Base-by-base conservation (phyloP, 495 filamentous ascomycete genomes). In the Amphirosellinia nigrospora region DNA sequence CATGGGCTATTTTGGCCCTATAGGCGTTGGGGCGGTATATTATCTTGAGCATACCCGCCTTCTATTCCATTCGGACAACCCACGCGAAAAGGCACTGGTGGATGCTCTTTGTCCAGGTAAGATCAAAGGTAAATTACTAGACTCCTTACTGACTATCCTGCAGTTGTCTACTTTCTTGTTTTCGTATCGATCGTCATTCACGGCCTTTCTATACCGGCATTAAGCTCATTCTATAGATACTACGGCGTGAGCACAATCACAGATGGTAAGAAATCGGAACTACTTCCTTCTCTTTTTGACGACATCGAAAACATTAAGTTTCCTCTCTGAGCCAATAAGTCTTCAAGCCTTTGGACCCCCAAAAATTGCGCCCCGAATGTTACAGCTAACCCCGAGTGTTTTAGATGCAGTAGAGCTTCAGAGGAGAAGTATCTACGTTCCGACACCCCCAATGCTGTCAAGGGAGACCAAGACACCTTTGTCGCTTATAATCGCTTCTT, bases 1-100 rank as follows among this genome's bases (percentile, higher is more conserved):
- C 70, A 92, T 94, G 64, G 94, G 94, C 13, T 95, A 95, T 79
- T 97, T 97, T 75, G 93, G 93, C 2, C 94, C 94, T 5, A 96
- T 97, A 69, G 94, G 94, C 23, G 92, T 95, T 28, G 90, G 90
- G 38, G 92, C 94, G 2, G 84, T 96, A 41, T 96, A 96, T 80
- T 97, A 97, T 77, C 86, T 96, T 15, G 84, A 89, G 72, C 86
- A 89, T 73, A 82, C 87, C 0, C 83, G 84, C 32, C 77, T 86
- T 64, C 78, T 90, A 28, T 87, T 89, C 65, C 86, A 86, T 4
- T 77, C 82, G 41, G 82, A 81, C n/a, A 86, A 87, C 71, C 70
- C 63, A 1, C 85, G 87, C 71, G 85, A 88, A 55, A 86, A 85
- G n/a, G 75, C 78, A 60, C 67, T 89, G 39, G 81, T 85, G 5